Conservation (phyloP, 352 stramenopile genomes). For the Globisporangium nagaii region DNA sequence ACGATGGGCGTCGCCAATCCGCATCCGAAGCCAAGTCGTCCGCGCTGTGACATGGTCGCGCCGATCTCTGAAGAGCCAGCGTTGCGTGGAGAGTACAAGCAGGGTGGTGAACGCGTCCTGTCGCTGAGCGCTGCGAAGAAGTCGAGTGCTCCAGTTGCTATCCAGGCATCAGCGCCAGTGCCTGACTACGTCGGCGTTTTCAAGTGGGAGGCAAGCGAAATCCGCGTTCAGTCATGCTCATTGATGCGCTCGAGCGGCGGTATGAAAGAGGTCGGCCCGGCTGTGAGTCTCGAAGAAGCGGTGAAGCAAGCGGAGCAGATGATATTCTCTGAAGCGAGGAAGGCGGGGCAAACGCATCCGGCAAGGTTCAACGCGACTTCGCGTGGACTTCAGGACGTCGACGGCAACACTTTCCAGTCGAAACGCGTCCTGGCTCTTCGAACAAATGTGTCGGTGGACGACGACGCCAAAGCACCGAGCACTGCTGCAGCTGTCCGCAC, state of each 20-base stretch:
- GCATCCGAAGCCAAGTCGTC: neutral
- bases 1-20: neutral
- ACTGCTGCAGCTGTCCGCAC: neutral
- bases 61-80: neutral
- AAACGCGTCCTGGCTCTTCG: neutral
- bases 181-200: slow-evolving; percentile 3
- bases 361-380: neutral
- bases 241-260: neutral
- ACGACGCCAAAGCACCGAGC: neutral
- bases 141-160: neutral
- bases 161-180: neutral
- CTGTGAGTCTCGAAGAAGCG: neutral
- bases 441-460: neutral
- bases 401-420: too few relatives aligned
- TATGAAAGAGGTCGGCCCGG: neutral
- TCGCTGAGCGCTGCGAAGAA: neutral
- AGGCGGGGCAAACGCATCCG: neutral
- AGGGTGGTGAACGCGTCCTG: neutral
- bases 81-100: neutral
- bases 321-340: neutral
- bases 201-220: neutral
- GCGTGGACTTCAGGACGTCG: neutral
- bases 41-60: neutral
- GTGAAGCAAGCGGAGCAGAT: neutral
- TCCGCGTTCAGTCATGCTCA: neutral